phyloP scores from a whole-genome alignment of 2,329 filamentous ascomycete genomes.

The Cordyceps cateniannulata region DNA sequence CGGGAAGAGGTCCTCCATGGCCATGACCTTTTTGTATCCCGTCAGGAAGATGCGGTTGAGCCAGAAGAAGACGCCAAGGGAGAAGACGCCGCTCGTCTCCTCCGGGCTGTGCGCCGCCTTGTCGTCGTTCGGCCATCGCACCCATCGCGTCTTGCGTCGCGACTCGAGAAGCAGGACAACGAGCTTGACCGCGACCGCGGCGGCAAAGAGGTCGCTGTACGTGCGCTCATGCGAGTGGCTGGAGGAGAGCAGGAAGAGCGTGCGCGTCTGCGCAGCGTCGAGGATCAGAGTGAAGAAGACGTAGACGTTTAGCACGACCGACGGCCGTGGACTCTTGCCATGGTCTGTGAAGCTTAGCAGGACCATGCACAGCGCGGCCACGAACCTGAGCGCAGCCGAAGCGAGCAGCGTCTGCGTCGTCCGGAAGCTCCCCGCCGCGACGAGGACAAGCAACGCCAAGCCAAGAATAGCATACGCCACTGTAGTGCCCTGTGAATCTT shows the following conservation, averaged over 20 bases:
- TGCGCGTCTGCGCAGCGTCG: constrained; percentile 36
- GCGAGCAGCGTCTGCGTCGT: background rate
- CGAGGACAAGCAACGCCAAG: background rate
- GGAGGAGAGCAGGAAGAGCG: constrained; percentile 31
- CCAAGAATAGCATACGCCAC: background rate
- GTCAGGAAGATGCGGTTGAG: constrained; percentile 27
- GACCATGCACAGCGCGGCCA: constrained; percentile 24
- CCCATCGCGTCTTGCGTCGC: constrained; percentile 25
- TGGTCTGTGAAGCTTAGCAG: constrained; percentile 31
- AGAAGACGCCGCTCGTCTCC: constrained; percentile 27
- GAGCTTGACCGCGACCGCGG: constrained; percentile 29
- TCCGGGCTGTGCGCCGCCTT: constrained; percentile 32
- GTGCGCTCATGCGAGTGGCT: constrained; percentile 1
- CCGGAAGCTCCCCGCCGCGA: background rate
- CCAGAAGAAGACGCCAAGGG: constrained; percentile 29
- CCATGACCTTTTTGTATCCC: constrained; percentile 24
- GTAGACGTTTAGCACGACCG: constrained; percentile 34
- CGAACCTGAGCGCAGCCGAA: constrained; percentile 14
- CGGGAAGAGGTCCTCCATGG: constrained; percentile 27
- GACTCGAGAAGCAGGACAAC: constrained; percentile 31
- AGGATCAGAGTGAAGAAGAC: constrained; percentile 36
- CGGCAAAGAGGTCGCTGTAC: constrained; percentile 29
- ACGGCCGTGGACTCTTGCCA: constrained; percentile 32
- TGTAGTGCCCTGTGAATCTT: background rate
- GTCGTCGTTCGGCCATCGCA: constrained; percentile 15